Evolutionary conservation across 805 yeast species (phyloP).

Genomic region (Komagataella kurtzmanii): DNA sequence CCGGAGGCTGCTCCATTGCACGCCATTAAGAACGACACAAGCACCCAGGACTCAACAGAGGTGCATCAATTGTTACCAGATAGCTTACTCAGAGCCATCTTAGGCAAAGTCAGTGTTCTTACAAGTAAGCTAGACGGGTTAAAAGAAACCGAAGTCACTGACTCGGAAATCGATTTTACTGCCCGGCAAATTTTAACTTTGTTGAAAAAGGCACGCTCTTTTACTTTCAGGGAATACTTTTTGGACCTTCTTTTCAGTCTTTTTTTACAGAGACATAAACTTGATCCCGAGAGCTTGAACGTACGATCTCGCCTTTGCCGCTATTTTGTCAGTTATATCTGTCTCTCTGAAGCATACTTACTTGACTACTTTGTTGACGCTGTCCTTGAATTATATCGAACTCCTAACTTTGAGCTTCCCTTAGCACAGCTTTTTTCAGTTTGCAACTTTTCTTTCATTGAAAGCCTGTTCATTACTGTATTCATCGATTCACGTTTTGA

Average conservation of each 20-base stretch:
- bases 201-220: neutral
- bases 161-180: neutral
- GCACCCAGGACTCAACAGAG: neutral
- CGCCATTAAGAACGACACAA: neutral
- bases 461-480: neutral
- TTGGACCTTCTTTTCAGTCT: neutral
- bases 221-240: neutral
- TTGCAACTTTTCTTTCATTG: neutral
- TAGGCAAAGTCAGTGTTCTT: neutral
- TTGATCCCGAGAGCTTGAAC: neutral
- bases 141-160: neutral
- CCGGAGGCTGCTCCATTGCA: neutral
- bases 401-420: neutral
- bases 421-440: neutral
- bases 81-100: neutral
- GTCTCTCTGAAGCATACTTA: neutral
- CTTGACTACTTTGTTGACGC: neutral
- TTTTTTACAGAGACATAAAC: neutral
- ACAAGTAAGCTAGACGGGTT: neutral
- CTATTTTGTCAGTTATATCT: neutral
- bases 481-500: neutral
- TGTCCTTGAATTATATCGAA: neutral
- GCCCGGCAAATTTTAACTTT: neutral
- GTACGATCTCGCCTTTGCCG: neutral
- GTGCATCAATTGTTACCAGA: neutral